Evolutionary conservation across 495 filamentous ascomycete species (phyloP).

Genomic region (Friedmanniomyces endolithicus): DNA sequence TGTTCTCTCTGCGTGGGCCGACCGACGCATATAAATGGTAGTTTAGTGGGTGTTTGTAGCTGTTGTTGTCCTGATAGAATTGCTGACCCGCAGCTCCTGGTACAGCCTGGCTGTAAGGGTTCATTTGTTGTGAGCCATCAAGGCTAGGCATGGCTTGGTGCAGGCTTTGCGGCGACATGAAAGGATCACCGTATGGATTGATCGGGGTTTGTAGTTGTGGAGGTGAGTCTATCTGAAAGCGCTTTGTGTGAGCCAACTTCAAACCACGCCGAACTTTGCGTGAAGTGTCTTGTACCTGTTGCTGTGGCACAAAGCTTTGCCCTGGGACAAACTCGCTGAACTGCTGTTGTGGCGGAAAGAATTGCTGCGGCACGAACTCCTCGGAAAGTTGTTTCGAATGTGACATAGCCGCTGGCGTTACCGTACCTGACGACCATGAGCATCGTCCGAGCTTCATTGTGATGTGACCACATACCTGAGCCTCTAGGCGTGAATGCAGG

Average conservation of each 20-base stretch:
- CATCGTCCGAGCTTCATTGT: background rate
- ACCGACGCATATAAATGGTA: conserved; percentile 88
- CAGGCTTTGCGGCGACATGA: conserved; percentile 3
- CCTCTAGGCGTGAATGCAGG: conserved; percentile 72
- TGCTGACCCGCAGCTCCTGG: conserved; percentile 37
- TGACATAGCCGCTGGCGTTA: conserved; percentile 10
- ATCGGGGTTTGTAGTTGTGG: conserved; percentile 7
- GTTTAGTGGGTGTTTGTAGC: conserved; percentile 61
- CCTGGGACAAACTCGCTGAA: conserved; percentile 21
- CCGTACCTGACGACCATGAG: conserved; percentile 4
- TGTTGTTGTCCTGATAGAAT: conserved; percentile 44
- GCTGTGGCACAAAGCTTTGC: conserved; percentile 17
- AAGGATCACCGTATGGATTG: conserved; percentile 29
- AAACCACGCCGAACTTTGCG: no score
- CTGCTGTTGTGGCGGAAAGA: conserved; percentile 17
- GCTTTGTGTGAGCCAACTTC: no score
- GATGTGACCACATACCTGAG: conserved; percentile 22
- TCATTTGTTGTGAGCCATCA: conserved; percentile 38
- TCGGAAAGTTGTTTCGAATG: conserved; percentile 16
- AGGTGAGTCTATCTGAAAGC: conserved; percentile 4
- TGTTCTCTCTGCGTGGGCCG: conserved; percentile 66
- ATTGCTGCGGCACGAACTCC: conserved; percentile 17
- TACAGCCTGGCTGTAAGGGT: conserved; percentile 55
- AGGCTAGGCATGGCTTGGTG: conserved; percentile 32
- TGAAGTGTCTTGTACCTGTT: conserved; percentile 6